Evolutionary conservation across 2,329 filamentous ascomycete species (phyloP).

Genomic region (Colletotrichum echinochloae): DNA sequence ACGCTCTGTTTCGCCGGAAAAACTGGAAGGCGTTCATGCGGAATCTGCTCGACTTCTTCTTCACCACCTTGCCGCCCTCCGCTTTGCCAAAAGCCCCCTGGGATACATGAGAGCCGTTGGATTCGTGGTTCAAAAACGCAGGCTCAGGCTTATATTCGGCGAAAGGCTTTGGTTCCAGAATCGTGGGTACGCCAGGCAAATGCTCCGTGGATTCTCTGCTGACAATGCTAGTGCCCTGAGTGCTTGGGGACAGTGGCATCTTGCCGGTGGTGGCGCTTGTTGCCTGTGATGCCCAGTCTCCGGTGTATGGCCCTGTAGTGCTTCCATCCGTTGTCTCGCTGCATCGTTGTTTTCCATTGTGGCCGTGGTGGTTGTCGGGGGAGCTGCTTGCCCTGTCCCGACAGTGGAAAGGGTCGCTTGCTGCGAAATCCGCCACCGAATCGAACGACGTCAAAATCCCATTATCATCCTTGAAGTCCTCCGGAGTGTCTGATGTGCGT

Average conservation of each 20-base stretch:
- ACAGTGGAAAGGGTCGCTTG: constrained; percentile 62
- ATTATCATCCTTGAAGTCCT: constrained; percentile 57
- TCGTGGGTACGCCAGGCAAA: constrained; percentile 57
- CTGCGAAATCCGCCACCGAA: constrained; percentile 59
- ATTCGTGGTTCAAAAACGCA: constrained; percentile 33
- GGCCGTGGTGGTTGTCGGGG: constrained; percentile 53
- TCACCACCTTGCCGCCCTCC: constrained; percentile 61
- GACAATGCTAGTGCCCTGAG: constrained; percentile 73
- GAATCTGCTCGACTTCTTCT: constrained; percentile 73
- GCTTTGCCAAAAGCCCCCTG: constrained; percentile 60
- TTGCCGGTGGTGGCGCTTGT: constrained; percentile 74
- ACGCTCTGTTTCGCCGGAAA: constrained; percentile 63
- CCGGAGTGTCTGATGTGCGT: constrained; percentile 50
- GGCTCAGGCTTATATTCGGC: constrained; percentile 23
- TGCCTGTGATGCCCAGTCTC: constrained; percentile 72
- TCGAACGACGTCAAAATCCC: constrained; percentile 60
- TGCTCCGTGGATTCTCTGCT: constrained; percentile 69
- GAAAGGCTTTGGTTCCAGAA: constrained; percentile 54
- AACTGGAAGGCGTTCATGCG: constrained; percentile 71
- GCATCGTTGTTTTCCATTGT: constrained; percentile 63
- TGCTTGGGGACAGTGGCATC: constrained; percentile 74
- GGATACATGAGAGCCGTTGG: constrained; percentile 44
- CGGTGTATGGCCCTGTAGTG: constrained; percentile 63
- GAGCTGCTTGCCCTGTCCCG: constrained; percentile 48
- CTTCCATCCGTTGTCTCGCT: constrained; percentile 74